These are phyloP conservation scores for Schizosaccharomyces osmophilus DNA, from an alignment of 805 yeast species.

Conservation along the genomic window DNA sequence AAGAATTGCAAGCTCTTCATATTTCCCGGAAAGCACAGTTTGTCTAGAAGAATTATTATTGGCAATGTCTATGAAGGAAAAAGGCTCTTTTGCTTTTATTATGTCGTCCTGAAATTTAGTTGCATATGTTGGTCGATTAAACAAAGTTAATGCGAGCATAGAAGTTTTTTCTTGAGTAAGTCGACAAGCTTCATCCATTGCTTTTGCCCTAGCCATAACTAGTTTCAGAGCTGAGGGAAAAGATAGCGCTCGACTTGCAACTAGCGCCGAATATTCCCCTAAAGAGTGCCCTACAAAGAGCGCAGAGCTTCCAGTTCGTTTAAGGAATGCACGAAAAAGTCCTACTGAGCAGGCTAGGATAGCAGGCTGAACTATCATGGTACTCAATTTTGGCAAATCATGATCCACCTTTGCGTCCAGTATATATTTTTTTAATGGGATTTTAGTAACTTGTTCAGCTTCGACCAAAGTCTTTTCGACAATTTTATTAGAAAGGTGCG, in stretches of 20 bases:
- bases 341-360: background rate
- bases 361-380: background rate
- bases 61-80: background rate
- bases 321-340: background rate
- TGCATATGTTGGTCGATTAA: background rate
- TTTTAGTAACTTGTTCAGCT: background rate
- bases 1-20: background rate
- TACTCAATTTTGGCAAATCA: background rate
- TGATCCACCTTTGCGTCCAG: background rate
- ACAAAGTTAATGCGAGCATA: background rate
- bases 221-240: background rate
- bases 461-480: background rate
- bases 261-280: constrained; percentile 95
- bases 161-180: background rate
- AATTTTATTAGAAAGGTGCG: background rate
- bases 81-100: background rate
- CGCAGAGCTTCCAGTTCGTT: background rate
- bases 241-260: constrained; percentile 24
- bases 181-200: background rate
- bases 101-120: background rate
- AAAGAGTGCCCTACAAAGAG: constrained; percentile 92
- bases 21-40: background rate
- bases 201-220: background rate
- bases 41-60: background rate
- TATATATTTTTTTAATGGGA: background rate